Evolutionary conservation across 1,284 basidiomycete species (phyloP).

Genomic region (Naganishia sp.): DNA sequence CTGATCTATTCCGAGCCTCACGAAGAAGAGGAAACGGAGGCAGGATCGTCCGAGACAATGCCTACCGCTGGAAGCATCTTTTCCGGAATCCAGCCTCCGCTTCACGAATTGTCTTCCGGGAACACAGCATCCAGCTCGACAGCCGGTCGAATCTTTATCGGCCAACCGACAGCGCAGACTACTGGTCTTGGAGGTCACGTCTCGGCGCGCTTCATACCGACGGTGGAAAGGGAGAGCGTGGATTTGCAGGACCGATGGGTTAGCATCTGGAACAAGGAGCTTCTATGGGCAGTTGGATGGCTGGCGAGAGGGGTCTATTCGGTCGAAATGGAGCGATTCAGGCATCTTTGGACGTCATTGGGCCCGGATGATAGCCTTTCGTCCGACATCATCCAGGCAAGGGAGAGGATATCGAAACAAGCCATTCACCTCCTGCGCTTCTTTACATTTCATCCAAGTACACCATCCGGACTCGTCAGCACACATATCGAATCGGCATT

Average conservation of each 20-base stretch:
- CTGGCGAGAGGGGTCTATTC: conserved; percentile 84
- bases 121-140: conserved; percentile 8
- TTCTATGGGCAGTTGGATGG: conserved; percentile 75
- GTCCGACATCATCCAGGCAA: conserved; percentile 48
- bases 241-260: conserved; percentile 69
- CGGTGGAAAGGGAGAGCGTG: conserved; percentile 93
- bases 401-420: conserved; percentile 61
- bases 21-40: conserved; percentile 68
- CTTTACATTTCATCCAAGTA: conserved; percentile 83
- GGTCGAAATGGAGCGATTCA: conserved; percentile 65
- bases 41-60: conserved; percentile 57
- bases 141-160: conserved; percentile 74
- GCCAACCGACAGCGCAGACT: conserved; percentile 71
- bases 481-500: conserved; percentile 76
- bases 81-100: conserved; percentile 51
- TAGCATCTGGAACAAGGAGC: conserved; percentile 69
- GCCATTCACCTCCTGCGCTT: conserved; percentile 84
- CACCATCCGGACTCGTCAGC: conserved; percentile 83
- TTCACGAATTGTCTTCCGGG: not conserved
- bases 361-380: conserved; percentile 36
- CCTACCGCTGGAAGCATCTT: conserved; percentile 36
- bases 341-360: conserved; percentile 35
- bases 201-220: conserved; percentile 90
- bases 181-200: conserved; percentile 91
- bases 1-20: conserved; percentile 91